Evolutionary conservation across 1,284 basidiomycete genomes (phyloP).

Genomic region (Leccinum colubrinum): DNA sequence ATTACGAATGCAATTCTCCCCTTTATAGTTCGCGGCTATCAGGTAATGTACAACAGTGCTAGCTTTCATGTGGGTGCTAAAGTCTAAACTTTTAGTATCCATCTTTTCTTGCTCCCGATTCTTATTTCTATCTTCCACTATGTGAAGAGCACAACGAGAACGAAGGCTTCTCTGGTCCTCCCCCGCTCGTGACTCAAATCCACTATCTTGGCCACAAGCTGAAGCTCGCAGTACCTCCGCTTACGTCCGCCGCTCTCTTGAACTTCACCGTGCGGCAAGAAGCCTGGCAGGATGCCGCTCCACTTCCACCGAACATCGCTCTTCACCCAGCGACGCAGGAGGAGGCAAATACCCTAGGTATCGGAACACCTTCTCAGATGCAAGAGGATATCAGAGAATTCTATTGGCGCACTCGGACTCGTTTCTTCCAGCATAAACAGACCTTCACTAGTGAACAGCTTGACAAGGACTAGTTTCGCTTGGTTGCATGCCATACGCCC

Average conservation of each 20-base stretch:
- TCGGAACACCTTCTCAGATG: constrained; percentile 30
- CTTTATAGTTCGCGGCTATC: constrained; percentile 35
- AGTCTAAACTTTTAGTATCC: constrained; percentile 35
- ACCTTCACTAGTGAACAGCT: constrained; percentile 25
- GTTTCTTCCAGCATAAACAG: constrained; percentile 23
- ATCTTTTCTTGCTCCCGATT: constrained; percentile 40
- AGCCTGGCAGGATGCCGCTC: constrained; percentile 29
- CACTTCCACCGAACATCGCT: constrained; percentile 23
- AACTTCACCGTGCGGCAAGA: constrained; percentile 38
- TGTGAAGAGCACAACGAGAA: constrained; percentile 24
- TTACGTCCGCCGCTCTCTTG: constrained; percentile 39
- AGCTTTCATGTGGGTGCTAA: constrained; percentile 1
- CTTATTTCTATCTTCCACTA: constrained; percentile 39
- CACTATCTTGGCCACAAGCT: constrained; percentile 41
- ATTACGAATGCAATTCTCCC: constrained; percentile 31
- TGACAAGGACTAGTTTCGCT: constrained; percentile 45
- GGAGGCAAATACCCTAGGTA: constrained; percentile 28
- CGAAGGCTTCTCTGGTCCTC: constrained; percentile 29
- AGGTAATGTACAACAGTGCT: constrained; percentile 28
- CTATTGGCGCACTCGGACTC: constrained; percentile 36
- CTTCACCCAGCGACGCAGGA: constrained; percentile 35
- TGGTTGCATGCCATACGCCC: constrained; percentile 40
- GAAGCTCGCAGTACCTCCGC: constrained; percentile 37
- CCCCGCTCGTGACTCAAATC: constrained; percentile 32
- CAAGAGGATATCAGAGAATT: constrained; percentile 40